These are phyloP conservation scores for Cryptococcus jaspeensis DNA, from an alignment of 1,284 basidiomycete genomes.

Conservation along the genomic window DNA sequence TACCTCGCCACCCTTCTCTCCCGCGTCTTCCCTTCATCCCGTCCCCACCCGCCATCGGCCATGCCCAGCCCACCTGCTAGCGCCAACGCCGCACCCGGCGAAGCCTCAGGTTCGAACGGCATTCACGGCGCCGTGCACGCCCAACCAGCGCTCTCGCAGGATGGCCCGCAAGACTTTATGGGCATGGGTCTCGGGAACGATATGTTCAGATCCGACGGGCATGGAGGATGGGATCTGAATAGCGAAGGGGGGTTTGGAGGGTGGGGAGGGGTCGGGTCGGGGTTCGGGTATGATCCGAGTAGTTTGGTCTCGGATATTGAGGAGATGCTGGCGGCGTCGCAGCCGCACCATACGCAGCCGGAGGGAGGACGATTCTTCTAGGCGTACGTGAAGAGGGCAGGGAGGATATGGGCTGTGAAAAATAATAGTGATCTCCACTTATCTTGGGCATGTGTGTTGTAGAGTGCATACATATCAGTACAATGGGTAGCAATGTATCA, in stretches of 20 bases:
- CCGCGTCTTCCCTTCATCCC: conserved; percentile 6
- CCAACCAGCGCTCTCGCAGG: not conserved
- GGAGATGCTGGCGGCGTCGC: conserved; percentile 9
- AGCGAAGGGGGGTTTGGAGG: not conserved
- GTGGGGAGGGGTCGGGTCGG: not conserved
- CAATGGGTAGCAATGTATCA: too few relatives aligned
- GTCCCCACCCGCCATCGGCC: not conserved
- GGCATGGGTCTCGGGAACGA: conserved; percentile 4
- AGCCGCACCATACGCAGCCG: not conserved
- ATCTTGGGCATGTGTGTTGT: too few relatives aligned
- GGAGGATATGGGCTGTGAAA: too few relatives aligned
- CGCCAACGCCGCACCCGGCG: not conserved
- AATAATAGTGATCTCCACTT: too few relatives aligned
- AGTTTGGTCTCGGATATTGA: conserved; percentile 13
- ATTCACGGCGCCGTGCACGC: not conserved
- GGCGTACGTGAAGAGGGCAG: too few relatives aligned
- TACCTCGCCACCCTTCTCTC: conserved; percentile 9
- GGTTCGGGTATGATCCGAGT: conserved; percentile 14
- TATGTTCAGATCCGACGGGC: not conserved
- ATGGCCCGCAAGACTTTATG: not conserved
- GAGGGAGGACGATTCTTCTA: too few relatives aligned
- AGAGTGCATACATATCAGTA: too few relatives aligned
- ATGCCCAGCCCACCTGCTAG: not conserved
- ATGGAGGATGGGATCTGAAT: not conserved
- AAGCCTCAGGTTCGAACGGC: not conserved